Percentiles rank a stretch among this genome's conserved stretches.
Conservation (phyloP, 768 basidiomycete species). For the Tubosaeta sp. region DNA sequence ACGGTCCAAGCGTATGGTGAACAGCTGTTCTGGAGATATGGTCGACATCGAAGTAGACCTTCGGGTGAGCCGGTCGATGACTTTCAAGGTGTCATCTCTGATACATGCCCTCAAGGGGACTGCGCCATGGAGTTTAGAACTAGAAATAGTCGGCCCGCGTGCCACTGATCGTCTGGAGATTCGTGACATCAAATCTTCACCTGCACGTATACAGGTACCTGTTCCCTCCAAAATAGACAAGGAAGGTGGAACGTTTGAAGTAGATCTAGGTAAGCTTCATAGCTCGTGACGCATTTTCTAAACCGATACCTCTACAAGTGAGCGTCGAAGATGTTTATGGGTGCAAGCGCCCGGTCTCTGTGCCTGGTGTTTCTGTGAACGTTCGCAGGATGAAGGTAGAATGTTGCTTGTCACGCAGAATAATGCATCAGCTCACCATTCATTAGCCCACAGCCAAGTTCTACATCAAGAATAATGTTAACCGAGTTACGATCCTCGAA, state of each 20-base stretch:
- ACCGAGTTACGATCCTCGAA: constrained; percentile 64
- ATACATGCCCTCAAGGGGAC: constrained; percentile 55
- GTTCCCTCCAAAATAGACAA: constrained; percentile 63
- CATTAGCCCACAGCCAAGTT: constrained; percentile 81
- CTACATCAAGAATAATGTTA: constrained; percentile 60
- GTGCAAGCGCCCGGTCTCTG: constrained; percentile 72
- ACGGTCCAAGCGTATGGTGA: constrained; percentile 53
- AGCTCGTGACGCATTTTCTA: constrained; percentile 1
- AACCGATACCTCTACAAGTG: constrained; percentile 38
- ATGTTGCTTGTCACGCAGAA: not conserved
- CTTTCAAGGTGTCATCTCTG: not conserved
- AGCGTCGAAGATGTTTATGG: constrained; percentile 86
- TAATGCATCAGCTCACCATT: not conserved
- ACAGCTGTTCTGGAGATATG: constrained; percentile 72
- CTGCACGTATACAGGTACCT: constrained; percentile 56
- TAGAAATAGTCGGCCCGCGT: constrained; percentile 75
- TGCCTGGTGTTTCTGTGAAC: constrained; percentile 78
- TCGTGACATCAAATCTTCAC: constrained; percentile 49
- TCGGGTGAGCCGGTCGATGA: constrained; percentile 43
- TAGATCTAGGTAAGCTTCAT: constrained; percentile 58
- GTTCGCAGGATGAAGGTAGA: constrained; percentile 76
- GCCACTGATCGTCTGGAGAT: constrained; percentile 57
- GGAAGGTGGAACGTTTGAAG: constrained; percentile 73
- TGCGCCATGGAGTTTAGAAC: constrained; percentile 83
- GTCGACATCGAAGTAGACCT: constrained; percentile 81